Conservation (phyloP, 345 rosid genomes). For the Sapria himalayana region DNA sequence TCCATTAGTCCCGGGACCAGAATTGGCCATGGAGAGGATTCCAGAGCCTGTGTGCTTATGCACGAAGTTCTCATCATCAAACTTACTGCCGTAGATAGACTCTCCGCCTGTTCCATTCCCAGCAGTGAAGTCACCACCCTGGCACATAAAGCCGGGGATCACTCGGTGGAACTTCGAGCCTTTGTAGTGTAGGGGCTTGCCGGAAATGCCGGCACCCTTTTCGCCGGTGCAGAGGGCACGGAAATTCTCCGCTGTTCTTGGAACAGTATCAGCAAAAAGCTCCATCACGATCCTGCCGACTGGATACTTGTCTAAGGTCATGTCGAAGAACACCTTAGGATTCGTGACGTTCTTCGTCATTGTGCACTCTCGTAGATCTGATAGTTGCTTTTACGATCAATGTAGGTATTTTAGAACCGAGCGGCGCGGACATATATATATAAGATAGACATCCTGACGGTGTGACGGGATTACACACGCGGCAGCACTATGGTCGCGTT, state of each 20-base stretch:
- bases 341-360: too few species aligned
- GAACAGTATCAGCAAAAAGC: constrained; percentile 32
- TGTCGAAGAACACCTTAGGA: constrained; percentile 50
- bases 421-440: too few species aligned
- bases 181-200: constrained; percentile 77
- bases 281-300: constrained; percentile 55
- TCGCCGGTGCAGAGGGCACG: constrained; percentile 77
- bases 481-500: too few species aligned
- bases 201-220: constrained; percentile 28
- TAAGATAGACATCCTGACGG: too few species aligned
- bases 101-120: constrained; percentile 77
- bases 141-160: constrained; percentile 72
- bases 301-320: constrained; percentile 22
- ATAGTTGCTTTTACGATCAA: too few species aligned
- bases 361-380: too few species aligned
- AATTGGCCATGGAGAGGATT: constrained; percentile 58
- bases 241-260: constrained; percentile 60
- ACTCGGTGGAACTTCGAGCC: constrained; percentile 61
- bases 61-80: constrained; percentile 55
- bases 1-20: constrained; percentile 51
- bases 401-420: too few species aligned
- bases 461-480: too few species aligned
- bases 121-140: constrained; percentile 70
- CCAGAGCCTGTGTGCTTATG: constrained; percentile 68
- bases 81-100: constrained; percentile 53